phyloP scores from a whole-genome alignment of 176 grass and related monocot species.

The Oryza meyeriana region DNA sequence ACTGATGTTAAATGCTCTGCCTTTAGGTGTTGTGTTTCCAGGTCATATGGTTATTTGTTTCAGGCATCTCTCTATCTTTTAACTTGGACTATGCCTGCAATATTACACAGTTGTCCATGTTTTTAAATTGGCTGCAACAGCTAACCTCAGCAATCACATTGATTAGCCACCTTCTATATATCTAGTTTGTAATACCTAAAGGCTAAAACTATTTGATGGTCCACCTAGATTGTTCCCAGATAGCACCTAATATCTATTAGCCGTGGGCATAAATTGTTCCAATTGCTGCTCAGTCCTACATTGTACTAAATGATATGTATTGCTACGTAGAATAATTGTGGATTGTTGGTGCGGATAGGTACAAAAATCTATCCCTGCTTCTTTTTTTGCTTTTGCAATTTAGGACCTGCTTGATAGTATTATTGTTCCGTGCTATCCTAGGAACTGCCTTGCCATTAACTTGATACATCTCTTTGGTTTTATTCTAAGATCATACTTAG shows the following conservation, averaged over 20 bases:
- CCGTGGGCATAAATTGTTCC: too few relatives aligned
- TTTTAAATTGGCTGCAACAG: not conserved
- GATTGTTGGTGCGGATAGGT: not conserved
- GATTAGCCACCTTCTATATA: not conserved
- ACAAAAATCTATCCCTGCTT: not conserved
- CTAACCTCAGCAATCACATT: not conserved
- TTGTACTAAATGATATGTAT: not conserved
- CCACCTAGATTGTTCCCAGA: not conserved
- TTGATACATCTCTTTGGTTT: not conserved
- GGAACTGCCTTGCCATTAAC: not conserved
- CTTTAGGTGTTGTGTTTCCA: not conserved
- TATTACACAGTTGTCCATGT: not conserved
- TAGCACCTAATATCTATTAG: not conserved
- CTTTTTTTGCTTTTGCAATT: not conserved
- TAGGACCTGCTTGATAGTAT: not conserved
- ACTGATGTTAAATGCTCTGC: not conserved
- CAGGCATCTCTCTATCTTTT: not conserved
- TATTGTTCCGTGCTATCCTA: not conserved
- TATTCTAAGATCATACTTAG: not conserved
- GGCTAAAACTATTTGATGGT: not conserved
- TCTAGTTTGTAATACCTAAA: not conserved
- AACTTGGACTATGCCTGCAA: not conserved
- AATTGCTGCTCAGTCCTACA: not conserved
- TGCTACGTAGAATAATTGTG: not conserved
- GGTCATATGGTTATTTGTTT: not conserved